phyloP scores from a whole-genome alignment of 1,284 basidiomycete species.

The Rhodotorula sp. region DNA sequence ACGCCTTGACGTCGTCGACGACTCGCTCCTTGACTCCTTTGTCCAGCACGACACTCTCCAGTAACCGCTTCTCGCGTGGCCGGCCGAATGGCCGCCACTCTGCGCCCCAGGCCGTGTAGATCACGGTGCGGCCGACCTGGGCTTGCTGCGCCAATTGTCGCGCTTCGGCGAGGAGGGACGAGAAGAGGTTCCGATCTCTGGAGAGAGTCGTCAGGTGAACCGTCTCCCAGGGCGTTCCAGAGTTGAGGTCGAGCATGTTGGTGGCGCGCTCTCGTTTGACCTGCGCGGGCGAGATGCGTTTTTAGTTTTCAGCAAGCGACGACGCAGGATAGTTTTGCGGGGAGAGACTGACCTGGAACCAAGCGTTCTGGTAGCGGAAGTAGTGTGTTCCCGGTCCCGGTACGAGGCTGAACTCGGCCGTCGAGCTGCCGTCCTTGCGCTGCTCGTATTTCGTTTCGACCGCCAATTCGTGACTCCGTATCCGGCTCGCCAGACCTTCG shows the following conservation, averaged over 20 bases:
- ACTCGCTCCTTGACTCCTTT: slow-evolving; percentile 76
- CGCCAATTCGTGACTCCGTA: slow-evolving; percentile 84
- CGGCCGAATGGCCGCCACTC: slow-evolving; percentile 97
- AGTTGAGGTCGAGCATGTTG: slow-evolving; percentile 85
- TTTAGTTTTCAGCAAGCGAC: neutral
- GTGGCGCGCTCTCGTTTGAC: slow-evolving; percentile 89
- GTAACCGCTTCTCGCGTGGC: slow-evolving; percentile 79
- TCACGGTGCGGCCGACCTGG: slow-evolving; percentile 91
- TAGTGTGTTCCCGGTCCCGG: slow-evolving; percentile 95
- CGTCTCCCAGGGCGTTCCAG: slow-evolving; percentile 96
- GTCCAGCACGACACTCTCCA: slow-evolving; percentile 88
- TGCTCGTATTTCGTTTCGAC: slow-evolving; percentile 90
- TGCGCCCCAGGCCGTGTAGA: slow-evolving; percentile 93
- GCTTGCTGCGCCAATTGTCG: slow-evolving; percentile 79
- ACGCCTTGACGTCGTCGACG: slow-evolving; percentile 74
- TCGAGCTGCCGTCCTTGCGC: slow-evolving; percentile 81
- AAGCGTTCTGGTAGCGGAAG: slow-evolving; percentile 83
- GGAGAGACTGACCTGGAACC: slow-evolving; percentile 77
- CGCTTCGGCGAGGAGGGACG: slow-evolving; percentile 79
- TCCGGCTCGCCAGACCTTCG: slow-evolving; percentile 54
- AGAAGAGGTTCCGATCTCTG: slow-evolving; percentile 76
- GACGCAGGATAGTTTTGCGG: neutral
- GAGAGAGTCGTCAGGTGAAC: slow-evolving; percentile 91
- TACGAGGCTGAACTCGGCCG: slow-evolving; percentile 85
- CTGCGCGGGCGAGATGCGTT: slow-evolving; percentile 52